Evolutionary conservation across 345 rosid genomes (phyloP).

Genomic region (Salix exigua): DNA sequence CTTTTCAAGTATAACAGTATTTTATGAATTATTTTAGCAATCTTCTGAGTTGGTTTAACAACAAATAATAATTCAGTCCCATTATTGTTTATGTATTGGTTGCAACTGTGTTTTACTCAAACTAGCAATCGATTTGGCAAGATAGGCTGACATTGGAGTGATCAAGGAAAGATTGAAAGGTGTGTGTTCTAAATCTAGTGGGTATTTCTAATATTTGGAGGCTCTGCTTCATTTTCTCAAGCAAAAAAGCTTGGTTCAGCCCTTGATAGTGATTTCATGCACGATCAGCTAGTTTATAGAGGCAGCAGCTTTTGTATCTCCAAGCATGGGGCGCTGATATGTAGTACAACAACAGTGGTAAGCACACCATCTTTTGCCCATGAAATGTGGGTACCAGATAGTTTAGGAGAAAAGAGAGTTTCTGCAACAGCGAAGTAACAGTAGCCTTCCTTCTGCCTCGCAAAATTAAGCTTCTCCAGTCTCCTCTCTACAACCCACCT

Average conservation of each 20-base stretch:
- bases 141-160: neutral
- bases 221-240: neutral
- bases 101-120: neutral
- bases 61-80: neutral
- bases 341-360: neutral
- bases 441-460: constrained; percentile 70
- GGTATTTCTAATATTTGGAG: neutral
- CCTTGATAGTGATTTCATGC: neutral
- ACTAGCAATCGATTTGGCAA: neutral
- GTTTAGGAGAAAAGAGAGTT: constrained; percentile 51
- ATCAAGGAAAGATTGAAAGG: neutral
- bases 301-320: neutral
- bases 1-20: neutral
- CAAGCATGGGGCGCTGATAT: neutral
- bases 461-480: constrained; percentile 72
- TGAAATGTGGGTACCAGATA: constrained; percentile 78
- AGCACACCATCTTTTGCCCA: constrained; percentile 94
- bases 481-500: constrained; percentile 66
- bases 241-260: neutral
- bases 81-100: neutral
- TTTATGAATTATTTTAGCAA: neutral
- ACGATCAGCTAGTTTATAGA: neutral
- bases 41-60: no score
- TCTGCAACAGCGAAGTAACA: constrained; percentile 87
- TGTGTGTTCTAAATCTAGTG: neutral